A percentile compares a stretch with the other conserved stretches of the same genome.
Conservation (phyloP, 2,329 filamentous ascomycete species). For the Thelonectria discophora region DNA sequence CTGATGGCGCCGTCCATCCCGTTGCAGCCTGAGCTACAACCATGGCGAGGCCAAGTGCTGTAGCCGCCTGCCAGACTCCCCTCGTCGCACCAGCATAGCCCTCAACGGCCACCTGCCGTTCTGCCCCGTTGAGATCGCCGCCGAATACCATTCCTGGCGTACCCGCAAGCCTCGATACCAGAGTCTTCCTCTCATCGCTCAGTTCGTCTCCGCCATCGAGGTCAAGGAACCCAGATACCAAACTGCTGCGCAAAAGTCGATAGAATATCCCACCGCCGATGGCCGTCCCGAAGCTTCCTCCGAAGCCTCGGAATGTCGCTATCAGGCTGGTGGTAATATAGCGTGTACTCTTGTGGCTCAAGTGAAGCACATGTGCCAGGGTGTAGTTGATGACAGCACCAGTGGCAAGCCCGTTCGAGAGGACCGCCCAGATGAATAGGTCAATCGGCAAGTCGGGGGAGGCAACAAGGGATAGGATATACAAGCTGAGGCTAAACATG, state of each 20-base stretch:
- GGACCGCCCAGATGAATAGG: constrained; percentile 68
- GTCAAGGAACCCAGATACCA: constrained; percentile 65
- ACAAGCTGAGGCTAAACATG: constrained; percentile 69
- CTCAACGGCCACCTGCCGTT: constrained; percentile 56
- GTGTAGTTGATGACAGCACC: constrained; percentile 83
- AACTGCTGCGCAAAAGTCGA: constrained; percentile 63
- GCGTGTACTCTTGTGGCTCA: constrained; percentile 72
- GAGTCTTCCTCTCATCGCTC: constrained; percentile 45
- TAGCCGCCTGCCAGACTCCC: constrained; percentile 59
- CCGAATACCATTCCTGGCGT: constrained; percentile 61
- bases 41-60: constrained; percentile 54
- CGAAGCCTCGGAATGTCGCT: constrained; percentile 83
- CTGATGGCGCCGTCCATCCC: constrained; percentile 61
- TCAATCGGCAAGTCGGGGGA: constrained; percentile 59
- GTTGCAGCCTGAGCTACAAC: constrained; percentile 59
- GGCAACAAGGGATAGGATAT: constrained; percentile 64
- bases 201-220: constrained; percentile 53
- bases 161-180: constrained; percentile 60
- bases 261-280: constrained; percentile 81
- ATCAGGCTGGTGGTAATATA: constrained; percentile 80
- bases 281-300: constrained; percentile 80
- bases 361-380: constrained; percentile 79
- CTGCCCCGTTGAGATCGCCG: constrained; percentile 51
- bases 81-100: constrained; percentile 58
- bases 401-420: constrained; percentile 76